Conservation (phyloP, 768 basidiomycete genomes). For the Lactarius akahatsu region DNA sequence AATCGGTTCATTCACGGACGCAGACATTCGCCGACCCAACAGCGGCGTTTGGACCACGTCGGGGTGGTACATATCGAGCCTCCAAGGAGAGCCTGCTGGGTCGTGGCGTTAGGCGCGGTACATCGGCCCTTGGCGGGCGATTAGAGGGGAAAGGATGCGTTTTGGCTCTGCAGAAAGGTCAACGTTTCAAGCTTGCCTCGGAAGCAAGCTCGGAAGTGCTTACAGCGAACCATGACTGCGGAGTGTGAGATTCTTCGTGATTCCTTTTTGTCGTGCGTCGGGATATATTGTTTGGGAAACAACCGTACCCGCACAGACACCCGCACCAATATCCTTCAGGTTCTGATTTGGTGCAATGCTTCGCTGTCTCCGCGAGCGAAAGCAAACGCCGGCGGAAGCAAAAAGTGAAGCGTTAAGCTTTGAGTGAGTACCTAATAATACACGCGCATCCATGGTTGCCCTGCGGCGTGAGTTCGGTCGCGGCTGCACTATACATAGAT, state of each 20-base stretch:
- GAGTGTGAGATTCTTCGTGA: conserved; percentile 55
- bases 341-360: conserved; percentile 31
- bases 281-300: background rate
- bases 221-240: conserved; percentile 57
- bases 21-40: conserved; percentile 60
- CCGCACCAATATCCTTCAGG: conserved; percentile 30
- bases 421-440: conserved; percentile 59
- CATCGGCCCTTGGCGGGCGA: background rate
- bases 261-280: conserved; percentile 41
- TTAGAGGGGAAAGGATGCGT: background rate
- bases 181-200: conserved; percentile 8
- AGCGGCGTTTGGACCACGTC: conserved; percentile 62
- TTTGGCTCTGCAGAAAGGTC: background rate
- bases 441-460: conserved; percentile 28
- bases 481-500: conserved; percentile 31
- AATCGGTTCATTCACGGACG: conserved; percentile 44
- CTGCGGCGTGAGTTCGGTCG: conserved; percentile 9
- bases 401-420: conserved; percentile 34
- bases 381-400: conserved; percentile 57
- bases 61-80: conserved; percentile 43
- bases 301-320: conserved; percentile 47
- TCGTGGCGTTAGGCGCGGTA: conserved; percentile 47
- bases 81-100: conserved; percentile 38
- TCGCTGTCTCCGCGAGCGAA: conserved; percentile 37
- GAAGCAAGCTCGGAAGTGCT: conserved; percentile 14